phyloP scores from a whole-genome alignment of 2,329 filamentous ascomycete genomes.

The Colletotrichum sojae region DNA sequence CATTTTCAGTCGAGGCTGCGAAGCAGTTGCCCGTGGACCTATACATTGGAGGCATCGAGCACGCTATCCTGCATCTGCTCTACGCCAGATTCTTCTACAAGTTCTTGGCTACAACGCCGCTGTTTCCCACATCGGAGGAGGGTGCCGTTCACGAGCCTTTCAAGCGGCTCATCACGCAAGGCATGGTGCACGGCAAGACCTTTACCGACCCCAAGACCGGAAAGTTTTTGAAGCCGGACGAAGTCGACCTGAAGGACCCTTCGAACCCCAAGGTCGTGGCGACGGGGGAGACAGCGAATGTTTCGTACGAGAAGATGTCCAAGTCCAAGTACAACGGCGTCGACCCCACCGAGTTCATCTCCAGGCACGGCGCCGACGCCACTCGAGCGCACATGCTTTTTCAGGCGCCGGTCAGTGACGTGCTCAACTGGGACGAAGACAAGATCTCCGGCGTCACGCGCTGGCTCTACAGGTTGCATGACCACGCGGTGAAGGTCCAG shows the following conservation, averaged over 20 bases:
- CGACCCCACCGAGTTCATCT: constrained; percentile 81
- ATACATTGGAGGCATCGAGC: constrained; percentile 92
- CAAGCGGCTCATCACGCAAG: constrained; percentile 85
- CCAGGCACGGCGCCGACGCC: constrained; percentile 84
- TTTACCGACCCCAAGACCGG: constrained; percentile 82
- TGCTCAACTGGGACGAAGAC: constrained; percentile 88
- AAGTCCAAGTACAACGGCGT: constrained; percentile 96
- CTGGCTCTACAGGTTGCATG: constrained; percentile 80
- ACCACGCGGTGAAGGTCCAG: constrained; percentile 61
- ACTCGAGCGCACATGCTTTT: constrained; percentile 91
- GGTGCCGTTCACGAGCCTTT: constrained; percentile 78
- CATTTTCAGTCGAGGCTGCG: constrained; percentile 73
- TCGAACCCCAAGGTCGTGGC: constrained; percentile 72
- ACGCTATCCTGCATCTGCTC: constrained; percentile 90
- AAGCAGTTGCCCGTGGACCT: constrained; percentile 82
- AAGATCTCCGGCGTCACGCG: constrained; percentile 87
- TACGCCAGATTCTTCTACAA: constrained; percentile 94
- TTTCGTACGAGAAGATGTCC: constrained; percentile 92
- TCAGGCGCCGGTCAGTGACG: constrained; percentile 85
- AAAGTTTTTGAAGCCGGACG: constrained; percentile 81
- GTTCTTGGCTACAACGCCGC: constrained; percentile 74
- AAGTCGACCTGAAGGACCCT: constrained; percentile 75
- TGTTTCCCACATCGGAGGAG: constrained; percentile 59
- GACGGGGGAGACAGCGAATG: constrained; percentile 69
- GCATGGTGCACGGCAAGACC: constrained; percentile 93